Evolutionary conservation across 108 stramenopile species (phyloP).

Genomic region (Fistulifera solaris): DNA sequence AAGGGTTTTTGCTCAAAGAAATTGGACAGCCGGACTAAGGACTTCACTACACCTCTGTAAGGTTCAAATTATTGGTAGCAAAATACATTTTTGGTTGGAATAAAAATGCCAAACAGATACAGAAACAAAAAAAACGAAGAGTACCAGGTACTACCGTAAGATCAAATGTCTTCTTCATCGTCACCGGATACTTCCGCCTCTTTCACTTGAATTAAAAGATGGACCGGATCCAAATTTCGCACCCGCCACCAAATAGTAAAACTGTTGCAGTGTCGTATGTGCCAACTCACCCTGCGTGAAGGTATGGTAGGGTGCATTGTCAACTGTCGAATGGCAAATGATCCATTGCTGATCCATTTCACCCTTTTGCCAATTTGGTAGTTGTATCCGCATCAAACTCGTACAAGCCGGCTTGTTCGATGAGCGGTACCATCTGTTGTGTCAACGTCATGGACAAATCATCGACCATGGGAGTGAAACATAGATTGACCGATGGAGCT

Average conservation of each 20-base stretch:
- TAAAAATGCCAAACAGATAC: no score
- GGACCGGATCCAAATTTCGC: slow-evolving; percentile 19
- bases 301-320: slow-evolving; percentile 14
- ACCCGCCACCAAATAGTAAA: slow-evolving; percentile 18
- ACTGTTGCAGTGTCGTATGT: slow-evolving; percentile 16
- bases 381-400: slow-evolving; percentile 14
- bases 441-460: slow-evolving; percentile 6
- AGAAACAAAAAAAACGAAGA: no score
- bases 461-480: slow-evolving; percentile 3
- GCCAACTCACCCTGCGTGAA: slow-evolving; percentile 21
- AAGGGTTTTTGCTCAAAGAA: no score
- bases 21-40: no score
- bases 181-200: slow-evolving; percentile 13
- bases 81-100: no score
- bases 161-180: slow-evolving; percentile 26
- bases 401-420: slow-evolving; percentile 7
- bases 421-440: slow-evolving; percentile 9
- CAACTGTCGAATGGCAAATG: slow-evolving; percentile 13
- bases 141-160: no score
- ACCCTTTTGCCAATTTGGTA: slow-evolving; percentile 5
- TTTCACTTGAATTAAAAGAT: slow-evolving; percentile 14
- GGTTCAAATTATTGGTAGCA: no score
- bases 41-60: no score
- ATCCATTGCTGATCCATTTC: slow-evolving; percentile 16
- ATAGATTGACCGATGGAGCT: slow-evolving; percentile 6